Conservation (phyloP, 805 yeast genomes). For the Saccharomycopsis oosterbeekiorum region DNA sequence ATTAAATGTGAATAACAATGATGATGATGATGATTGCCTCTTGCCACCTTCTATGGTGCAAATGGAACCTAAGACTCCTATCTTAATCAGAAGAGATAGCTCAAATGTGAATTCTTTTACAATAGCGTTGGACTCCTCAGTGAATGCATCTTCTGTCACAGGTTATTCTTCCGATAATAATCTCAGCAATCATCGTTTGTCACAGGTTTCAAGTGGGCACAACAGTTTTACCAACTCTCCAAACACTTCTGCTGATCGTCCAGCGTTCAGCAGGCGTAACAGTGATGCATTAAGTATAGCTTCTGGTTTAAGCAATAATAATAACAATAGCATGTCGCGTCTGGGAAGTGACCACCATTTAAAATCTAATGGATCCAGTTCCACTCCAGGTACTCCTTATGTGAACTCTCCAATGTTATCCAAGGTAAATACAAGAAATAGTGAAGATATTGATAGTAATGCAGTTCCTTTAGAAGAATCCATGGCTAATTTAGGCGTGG, state of each 20-base stretch:
- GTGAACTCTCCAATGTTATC: conserved; percentile 12
- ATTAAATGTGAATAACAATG: conserved; percentile 18
- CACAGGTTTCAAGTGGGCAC: conserved; percentile 12
- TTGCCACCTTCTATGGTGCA: conserved; percentile 64
- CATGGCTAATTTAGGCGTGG: not conserved
- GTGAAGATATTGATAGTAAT: conserved; percentile 2
- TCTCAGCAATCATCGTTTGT: conserved; percentile 2
- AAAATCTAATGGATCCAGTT: not conserved
- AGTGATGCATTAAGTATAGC: conserved; percentile 11
- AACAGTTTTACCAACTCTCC: conserved; percentile 8
- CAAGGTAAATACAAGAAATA: conserved; percentile 5
- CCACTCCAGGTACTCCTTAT: conserved; percentile 12
- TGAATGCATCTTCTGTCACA: not conserved
- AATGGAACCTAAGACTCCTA: conserved; percentile 65
- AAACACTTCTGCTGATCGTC: not conserved
- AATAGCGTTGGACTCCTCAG: not conserved
- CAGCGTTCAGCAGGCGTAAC: conserved; percentile 6
- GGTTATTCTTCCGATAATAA: not conserved
- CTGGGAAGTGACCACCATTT: not conserved
- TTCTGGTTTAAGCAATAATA: conserved; percentile 2
- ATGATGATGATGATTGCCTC: conserved; percentile 21
- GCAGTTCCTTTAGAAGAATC: not conserved
- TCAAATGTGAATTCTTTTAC: conserved; percentile 24
- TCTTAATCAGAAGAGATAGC: conserved; percentile 45
- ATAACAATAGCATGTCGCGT: not conserved